Percentiles rank a stretch among this genome's conserved stretches.
Evolutionary conservation across 257 asterid genomes (phyloP).

Genomic region (Lavandula angustifolia): DNA sequence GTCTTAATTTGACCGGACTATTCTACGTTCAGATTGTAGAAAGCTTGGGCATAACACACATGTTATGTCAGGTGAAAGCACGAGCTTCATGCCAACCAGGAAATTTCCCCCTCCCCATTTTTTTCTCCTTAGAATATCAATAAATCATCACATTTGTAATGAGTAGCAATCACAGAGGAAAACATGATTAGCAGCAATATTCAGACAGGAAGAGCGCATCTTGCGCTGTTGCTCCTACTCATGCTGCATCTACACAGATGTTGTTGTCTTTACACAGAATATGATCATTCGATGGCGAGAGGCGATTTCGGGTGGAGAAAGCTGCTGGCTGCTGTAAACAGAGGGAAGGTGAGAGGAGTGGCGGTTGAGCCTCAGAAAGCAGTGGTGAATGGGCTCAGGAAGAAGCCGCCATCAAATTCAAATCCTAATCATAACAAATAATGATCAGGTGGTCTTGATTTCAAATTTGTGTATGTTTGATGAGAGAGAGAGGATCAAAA

Average conservation of each 20-base stretch:
- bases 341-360: conserved; percentile 37
- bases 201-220: conserved; percentile 16
- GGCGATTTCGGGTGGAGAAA: conserved; percentile 38
- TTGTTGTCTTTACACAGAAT: conserved; percentile 3
- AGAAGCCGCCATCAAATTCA: conserved; percentile 50
- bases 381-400: conserved; percentile 47
- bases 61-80: conserved; percentile 43
- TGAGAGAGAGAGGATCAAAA: conserved; percentile 24
- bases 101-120: conserved; percentile 29
- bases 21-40: conserved; percentile 20
- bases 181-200: conserved; percentile 22
- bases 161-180: neutral
- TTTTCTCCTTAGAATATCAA: neutral
- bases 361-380: conserved; percentile 45
- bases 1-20: conserved; percentile 28
- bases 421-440: conserved; percentile 58
- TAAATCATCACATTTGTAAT: conserved; percentile 21
- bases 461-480: conserved; percentile 9
- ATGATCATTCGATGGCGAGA: neutral
- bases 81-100: conserved; percentile 31
- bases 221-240: conserved; percentile 25
- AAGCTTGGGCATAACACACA: conserved; percentile 36
- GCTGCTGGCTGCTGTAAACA: conserved; percentile 35
- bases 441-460: conserved; percentile 2
- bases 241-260: conserved; percentile 25